A percentile compares a stretch with the other conserved stretches of the same genome.
These are phyloP conservation scores for Penicillium silybi DNA, from an alignment of 495 filamentous ascomycete genomes.

Conservation along the genomic window DNA sequence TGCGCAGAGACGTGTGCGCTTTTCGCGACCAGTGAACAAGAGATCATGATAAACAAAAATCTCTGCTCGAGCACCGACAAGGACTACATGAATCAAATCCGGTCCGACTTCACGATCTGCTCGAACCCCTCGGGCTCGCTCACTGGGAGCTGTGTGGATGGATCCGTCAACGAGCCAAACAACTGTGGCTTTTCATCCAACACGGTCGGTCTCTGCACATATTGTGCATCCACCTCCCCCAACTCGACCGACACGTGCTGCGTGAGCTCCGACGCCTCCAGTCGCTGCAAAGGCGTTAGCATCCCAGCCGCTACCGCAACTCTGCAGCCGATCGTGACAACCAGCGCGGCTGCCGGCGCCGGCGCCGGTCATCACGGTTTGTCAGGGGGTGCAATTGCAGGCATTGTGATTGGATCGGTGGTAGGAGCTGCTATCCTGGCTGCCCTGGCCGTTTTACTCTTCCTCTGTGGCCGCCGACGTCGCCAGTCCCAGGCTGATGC, in stretches of 20 bases:
- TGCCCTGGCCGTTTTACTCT: constrained; percentile 55
- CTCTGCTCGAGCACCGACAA: constrained; percentile 63
- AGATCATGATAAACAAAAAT: constrained; percentile 68
- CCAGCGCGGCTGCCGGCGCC: constrained; percentile 38
- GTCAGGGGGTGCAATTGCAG: constrained; percentile 82
- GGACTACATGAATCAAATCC: constrained; percentile 70
- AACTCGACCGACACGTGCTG: constrained; percentile 97
- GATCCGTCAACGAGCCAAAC: constrained; percentile 71
- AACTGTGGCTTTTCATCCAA: constrained; percentile 87
- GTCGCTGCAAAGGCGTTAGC: constrained; percentile 65
- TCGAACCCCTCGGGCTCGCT: constrained; percentile 75
- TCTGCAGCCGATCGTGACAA: constrained; percentile 55
- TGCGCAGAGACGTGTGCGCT: constrained; percentile 90
- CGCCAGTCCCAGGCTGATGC: constrained; percentile 57
- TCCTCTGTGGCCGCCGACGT: constrained; percentile 57
- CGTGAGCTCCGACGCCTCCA: constrained; percentile 67
- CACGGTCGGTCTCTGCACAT: constrained; percentile 78
- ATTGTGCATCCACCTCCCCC: constrained; percentile 74
- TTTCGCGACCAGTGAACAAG: constrained; percentile 77
- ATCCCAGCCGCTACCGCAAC: constrained; percentile 71
- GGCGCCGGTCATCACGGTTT: constrained; percentile 46
- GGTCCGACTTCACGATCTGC: constrained; percentile 91
- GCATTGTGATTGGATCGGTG: constrained; percentile 80
- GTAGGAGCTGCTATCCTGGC: constrained; percentile 64
- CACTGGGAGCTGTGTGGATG: constrained; percentile 68